Evolutionary conservation across 139 green algal species (phyloP).

Genomic region (Chlorella sorokiniana): DNA sequence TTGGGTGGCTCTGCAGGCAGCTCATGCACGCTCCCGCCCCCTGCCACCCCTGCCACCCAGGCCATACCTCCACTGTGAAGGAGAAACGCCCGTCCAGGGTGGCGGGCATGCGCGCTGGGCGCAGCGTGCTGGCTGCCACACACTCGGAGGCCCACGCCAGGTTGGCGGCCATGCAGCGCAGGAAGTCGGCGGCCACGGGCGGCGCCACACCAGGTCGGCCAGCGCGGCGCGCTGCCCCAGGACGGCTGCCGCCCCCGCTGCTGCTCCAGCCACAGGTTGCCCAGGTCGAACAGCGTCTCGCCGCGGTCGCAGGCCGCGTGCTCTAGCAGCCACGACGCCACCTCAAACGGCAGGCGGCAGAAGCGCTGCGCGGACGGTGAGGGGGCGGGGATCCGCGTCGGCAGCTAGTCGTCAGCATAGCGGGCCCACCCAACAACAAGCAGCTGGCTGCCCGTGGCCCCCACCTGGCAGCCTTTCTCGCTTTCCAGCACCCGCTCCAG

Average conservation of each 20-base stretch:
- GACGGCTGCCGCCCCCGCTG: neutral
- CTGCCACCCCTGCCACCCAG: neutral
- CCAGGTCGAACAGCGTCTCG: constrained; percentile 25
- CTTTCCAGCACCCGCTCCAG: constrained; percentile 30
- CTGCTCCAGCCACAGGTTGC: constrained; percentile 30
- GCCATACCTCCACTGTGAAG: constrained; percentile 9
- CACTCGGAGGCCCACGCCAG: constrained; percentile 9
- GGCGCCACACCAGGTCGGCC: constrained; percentile 20
- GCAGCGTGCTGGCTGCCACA: neutral
- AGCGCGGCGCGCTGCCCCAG: constrained; percentile 7
- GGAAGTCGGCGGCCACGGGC: constrained; percentile 22
- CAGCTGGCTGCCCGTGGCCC: neutral
- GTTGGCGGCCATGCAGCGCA: constrained; percentile 27
- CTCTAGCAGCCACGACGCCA: constrained; percentile 20
- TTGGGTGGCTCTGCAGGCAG: neutral
- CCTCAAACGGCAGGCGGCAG: constrained; percentile 16
- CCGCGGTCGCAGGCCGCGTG: constrained; percentile 8
- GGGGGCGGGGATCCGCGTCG: neutral
- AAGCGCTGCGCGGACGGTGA: constrained; percentile 10
- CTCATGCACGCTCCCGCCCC: neutral
- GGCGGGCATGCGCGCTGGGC: neutral
- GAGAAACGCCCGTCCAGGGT: constrained; percentile 26
- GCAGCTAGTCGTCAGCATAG: neutral
- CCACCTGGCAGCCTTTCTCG: constrained; percentile 23
- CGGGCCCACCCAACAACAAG: no score